Conservation (phyloP, 768 basidiomycete species). For the Agaricus blazei region DNA sequence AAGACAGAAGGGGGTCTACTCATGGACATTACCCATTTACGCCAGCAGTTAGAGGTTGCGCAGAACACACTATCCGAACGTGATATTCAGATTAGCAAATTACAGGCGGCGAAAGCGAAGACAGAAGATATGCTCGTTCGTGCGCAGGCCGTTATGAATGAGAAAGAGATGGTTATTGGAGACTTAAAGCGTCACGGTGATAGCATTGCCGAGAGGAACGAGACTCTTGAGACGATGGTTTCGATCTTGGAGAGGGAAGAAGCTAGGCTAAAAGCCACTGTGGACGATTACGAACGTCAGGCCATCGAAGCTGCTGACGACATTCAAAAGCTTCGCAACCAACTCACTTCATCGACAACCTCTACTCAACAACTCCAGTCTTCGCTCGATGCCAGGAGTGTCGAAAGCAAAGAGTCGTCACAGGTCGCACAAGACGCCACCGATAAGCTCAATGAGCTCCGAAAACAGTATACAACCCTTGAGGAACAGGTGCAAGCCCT, state of each 20-base stretch:
- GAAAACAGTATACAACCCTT: not conserved
- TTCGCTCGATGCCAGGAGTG: not conserved
- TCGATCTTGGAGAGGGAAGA: not conserved
- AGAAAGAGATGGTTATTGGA: not conserved
- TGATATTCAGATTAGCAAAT: not conserved
- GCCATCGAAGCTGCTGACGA: not conserved
- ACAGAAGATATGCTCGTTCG: not conserved
- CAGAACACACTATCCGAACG: not conserved
- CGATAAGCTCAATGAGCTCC: not conserved
- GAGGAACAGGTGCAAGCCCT: not conserved
- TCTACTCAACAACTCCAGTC: conserved; percentile 1
- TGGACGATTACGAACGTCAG: not conserved
- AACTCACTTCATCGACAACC: not conserved
- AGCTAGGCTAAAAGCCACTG: not conserved
- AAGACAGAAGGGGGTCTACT: not conserved
- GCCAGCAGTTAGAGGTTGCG: not conserved
- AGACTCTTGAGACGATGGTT: not conserved
- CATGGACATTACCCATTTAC: not conserved
- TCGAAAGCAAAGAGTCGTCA: not conserved
- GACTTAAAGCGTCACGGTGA: not conserved
- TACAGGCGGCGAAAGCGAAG: not conserved
- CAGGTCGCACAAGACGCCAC: not conserved
- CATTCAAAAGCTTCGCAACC: not conserved
- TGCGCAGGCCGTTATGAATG: not conserved
- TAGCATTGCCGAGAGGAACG: not conserved